phyloP scores from a whole-genome alignment of 768 basidiomycete genomes.

The Solioccasus polychromus region DNA sequence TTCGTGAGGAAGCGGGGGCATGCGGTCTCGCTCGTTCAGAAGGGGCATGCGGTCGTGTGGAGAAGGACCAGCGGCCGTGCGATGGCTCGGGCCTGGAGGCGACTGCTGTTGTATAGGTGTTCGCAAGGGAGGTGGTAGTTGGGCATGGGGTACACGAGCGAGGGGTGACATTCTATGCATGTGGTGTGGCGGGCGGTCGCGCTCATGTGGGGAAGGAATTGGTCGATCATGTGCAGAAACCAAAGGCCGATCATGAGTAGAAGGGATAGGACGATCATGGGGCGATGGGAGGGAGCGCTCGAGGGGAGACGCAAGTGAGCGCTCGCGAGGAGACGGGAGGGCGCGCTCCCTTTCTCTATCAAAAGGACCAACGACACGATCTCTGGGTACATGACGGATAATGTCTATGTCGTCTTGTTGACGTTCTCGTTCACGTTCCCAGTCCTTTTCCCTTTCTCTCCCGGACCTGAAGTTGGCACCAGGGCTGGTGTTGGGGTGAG shows the following conservation, averaged over 20 bases:
- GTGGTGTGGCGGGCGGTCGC: slow-evolving; percentile 19
- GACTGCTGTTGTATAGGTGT: slow-evolving; percentile 21
- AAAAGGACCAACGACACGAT: slow-evolving; percentile 21
- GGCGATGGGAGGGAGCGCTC: slow-evolving; percentile 20
- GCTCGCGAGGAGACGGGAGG: slow-evolving; percentile 26
- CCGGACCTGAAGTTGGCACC: slow-evolving; percentile 18
- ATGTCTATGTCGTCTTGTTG: slow-evolving; percentile 28
- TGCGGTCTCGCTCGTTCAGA: slow-evolving; percentile 25
- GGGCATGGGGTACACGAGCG: slow-evolving; percentile 16
- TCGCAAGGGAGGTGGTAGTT: slow-evolving; percentile 15
- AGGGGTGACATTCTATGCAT: slow-evolving; percentile 26
- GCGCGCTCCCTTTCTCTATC: slow-evolving; percentile 28
- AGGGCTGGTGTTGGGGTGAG: slow-evolving; percentile 23
- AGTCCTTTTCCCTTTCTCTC: slow-evolving; percentile 28
- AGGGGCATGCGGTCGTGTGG: slow-evolving; percentile 25
- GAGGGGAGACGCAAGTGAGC: slow-evolving; percentile 21
- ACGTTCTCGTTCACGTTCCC: slow-evolving; percentile 31
- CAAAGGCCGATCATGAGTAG: slow-evolving; percentile 19
- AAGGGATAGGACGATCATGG: slow-evolving; percentile 22
- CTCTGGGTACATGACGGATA: slow-evolving; percentile 24
- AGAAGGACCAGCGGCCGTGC: slow-evolving; percentile 15
- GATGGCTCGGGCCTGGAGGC: slow-evolving; percentile 23
- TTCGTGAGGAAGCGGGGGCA: slow-evolving; percentile 22
- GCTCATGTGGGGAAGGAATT: slow-evolving; percentile 25
- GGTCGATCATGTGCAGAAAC: slow-evolving; percentile 22